phyloP scores from a whole-genome alignment of 441 rosid species.

The Geranium incanum region DNA sequence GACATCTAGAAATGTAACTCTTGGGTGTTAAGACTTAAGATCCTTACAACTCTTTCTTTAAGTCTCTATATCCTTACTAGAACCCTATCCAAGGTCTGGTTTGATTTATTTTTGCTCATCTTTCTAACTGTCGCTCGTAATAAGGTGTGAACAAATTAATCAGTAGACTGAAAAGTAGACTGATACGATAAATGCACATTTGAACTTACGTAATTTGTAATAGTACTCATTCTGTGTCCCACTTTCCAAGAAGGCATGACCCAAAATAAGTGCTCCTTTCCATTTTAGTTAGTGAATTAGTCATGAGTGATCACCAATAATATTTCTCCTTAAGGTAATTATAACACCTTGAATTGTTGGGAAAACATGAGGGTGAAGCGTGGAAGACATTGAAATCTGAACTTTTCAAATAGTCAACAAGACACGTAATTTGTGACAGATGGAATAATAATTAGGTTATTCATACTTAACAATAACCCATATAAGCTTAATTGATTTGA shows the following conservation, averaged over 20 bases:
- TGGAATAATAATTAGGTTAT: not conserved
- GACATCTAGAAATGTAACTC: not conserved
- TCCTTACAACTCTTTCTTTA: not conserved
- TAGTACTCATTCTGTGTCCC: not conserved
- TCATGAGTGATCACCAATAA: not conserved
- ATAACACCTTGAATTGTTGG: not conserved
- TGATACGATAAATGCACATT: not conserved
- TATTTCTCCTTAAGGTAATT: too few relatives aligned
- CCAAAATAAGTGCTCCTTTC: not conserved
- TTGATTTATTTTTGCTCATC: not conserved
- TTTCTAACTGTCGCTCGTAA: not conserved
- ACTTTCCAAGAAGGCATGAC: not conserved
- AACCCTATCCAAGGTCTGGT: not conserved
- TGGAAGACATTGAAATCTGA: not conserved
- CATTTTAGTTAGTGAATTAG: not conserved
- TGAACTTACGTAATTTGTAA: not conserved
- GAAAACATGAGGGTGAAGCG: not conserved
- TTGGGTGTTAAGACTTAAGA: not conserved
- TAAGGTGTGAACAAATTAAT: not conserved
- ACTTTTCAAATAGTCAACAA: not conserved
- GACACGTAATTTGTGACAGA: not conserved
- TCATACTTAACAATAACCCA: not conserved
- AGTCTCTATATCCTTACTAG: not conserved
- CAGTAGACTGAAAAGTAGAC: not conserved
- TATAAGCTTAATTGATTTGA: not conserved